phyloP scores from a whole-genome alignment of 305 asterid species.

The Fraxinus floribunda region DNA sequence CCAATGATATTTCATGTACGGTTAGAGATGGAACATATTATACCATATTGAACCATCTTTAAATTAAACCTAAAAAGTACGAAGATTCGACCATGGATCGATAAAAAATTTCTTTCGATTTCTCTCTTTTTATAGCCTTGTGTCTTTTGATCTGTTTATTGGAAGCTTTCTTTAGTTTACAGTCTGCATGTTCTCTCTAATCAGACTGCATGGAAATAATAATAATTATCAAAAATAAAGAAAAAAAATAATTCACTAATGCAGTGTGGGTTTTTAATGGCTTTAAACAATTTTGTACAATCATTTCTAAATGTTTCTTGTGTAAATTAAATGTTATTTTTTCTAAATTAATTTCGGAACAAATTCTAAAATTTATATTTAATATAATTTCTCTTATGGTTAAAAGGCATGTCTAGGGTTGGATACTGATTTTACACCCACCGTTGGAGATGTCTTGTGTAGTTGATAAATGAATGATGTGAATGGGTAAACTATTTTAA shows the following conservation, averaged over 20 bases:
- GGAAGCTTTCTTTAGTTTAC: neutral
- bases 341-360: neutral
- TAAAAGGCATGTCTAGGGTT: conserved; percentile 31
- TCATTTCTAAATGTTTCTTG: neutral
- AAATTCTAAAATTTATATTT: neutral
- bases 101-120: neutral
- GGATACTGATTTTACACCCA: conserved; percentile 72
- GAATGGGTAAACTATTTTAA: conserved; percentile 43
- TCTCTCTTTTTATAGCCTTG: neutral
- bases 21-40: neutral
- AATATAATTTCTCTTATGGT: neutral
- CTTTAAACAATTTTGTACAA: neutral
- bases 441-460: conserved; percentile 57
- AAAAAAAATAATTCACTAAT: neutral
- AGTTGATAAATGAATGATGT: conserved; percentile 51
- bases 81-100: neutral
- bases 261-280: neutral
- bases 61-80: neutral
- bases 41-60: neutral
- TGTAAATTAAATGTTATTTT: too few relatives aligned
- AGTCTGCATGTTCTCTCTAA: neutral
- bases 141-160: neutral
- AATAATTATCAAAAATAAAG: neutral
- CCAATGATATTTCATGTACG: neutral
- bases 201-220: neutral